Percentiles rank a stretch among this genome's conserved stretches.
These are phyloP conservation scores for Huiozyma sinensis DNA, from an alignment of 805 yeast species.

Conservation along the genomic window DNA sequence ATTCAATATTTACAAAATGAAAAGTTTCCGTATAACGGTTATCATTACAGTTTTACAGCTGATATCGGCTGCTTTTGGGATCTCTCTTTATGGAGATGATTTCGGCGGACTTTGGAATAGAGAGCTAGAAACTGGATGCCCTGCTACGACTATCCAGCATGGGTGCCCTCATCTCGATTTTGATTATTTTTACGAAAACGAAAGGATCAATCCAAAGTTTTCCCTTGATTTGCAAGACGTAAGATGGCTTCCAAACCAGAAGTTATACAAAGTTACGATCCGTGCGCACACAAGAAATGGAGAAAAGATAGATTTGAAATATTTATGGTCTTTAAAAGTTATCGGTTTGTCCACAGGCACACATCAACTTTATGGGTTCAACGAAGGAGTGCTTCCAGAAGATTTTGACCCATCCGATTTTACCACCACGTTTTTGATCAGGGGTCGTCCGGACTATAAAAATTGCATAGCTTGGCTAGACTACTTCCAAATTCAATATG, in stretches of 20 bases:
- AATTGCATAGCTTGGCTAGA: conserved; percentile 12
- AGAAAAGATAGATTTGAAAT: conserved; percentile 9
- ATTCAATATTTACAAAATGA: not conserved
- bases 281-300: conserved; percentile 9
- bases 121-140: not conserved
- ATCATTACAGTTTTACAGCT: not conserved
- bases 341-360: conserved; percentile 11
- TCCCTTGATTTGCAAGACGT: conserved; percentile 7
- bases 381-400: conserved; percentile 8
- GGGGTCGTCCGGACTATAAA: conserved; percentile 4
- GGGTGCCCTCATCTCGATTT: conserved; percentile 14
- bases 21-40: not conserved
- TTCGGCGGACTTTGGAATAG: not conserved
- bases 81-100: not conserved
- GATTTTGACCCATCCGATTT: conserved; percentile 14
- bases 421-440: conserved; percentile 12
- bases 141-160: not conserved
- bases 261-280: conserved; percentile 11
- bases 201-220: conserved; percentile 6
- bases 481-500: conserved; percentile 13
- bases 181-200: conserved; percentile 3
- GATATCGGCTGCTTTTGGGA: not conserved
- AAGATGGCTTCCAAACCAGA: conserved; percentile 3
- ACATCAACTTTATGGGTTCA: conserved; percentile 9
- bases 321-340: conserved; percentile 10